phyloP scores from a whole-genome alignment of 768 basidiomycete species.

The Lactarius evosmus region DNA sequence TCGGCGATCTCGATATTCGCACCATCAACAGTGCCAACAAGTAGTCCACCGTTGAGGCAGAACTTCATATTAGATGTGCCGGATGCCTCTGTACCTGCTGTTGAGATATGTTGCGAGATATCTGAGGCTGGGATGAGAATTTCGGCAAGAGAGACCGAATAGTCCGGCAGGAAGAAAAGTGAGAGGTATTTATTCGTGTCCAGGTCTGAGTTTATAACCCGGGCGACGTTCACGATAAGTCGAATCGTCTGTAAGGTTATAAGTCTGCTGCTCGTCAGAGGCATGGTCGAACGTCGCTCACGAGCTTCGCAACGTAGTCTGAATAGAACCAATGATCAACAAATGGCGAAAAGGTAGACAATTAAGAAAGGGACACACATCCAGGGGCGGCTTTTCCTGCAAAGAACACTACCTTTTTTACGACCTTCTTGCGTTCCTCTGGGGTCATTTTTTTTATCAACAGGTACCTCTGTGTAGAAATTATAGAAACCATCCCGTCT shows the following conservation, averaged over 20 bases:
- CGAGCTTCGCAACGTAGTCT: constrained; percentile 92
- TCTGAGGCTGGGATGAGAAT: constrained; percentile 89
- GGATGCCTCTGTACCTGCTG: constrained; percentile 90
- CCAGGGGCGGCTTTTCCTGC: constrained; percentile 97
- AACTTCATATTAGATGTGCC: constrained; percentile 89
- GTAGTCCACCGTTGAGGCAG: constrained; percentile 84
- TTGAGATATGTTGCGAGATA: constrained; percentile 95
- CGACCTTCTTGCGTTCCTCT: constrained; percentile 75
- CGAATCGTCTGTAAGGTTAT: constrained; percentile 65
- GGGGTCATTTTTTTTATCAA: constrained; percentile 74
- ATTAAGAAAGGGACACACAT: constrained; percentile 45
- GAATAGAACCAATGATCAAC: constrained; percentile 18
- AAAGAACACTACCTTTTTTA: constrained; percentile 91
- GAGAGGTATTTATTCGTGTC: constrained; percentile 85
- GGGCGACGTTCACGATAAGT: constrained; percentile 88
- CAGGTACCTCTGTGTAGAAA: constrained; percentile 65
- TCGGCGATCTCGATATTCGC: constrained; percentile 97
- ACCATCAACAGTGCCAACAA: constrained; percentile 88
- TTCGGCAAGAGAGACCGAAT: constrained; percentile 81
- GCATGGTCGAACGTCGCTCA: constrained; percentile 32
- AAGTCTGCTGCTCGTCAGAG: neutral
- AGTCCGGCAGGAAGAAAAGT: constrained; percentile 95
- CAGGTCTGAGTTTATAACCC: constrained; percentile 75
- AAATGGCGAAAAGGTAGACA: neutral
- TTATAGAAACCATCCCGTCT: neutral